These are phyloP conservation scores for Boletus rufocinnamomeus DNA, from an alignment of 768 basidiomycete species.

Conservation along the genomic window DNA sequence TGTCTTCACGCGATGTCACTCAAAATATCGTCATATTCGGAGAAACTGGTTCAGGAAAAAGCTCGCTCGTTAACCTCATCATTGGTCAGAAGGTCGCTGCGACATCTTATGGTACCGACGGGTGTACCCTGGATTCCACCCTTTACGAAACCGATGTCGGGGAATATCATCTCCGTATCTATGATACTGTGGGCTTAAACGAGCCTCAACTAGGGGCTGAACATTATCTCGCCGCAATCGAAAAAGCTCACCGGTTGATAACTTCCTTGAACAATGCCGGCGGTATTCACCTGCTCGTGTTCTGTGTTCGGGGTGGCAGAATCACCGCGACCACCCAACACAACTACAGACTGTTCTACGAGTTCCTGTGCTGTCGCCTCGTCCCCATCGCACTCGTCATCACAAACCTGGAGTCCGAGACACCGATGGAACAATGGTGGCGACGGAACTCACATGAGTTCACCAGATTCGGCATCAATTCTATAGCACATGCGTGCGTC, in stretches of 20 bases:
- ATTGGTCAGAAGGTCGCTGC: conserved; percentile 30
- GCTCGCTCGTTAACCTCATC: conserved; percentile 47
- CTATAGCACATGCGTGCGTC: conserved; percentile 32
- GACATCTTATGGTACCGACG: conserved; percentile 35
- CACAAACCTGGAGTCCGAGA: conserved; percentile 41
- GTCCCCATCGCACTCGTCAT: conserved; percentile 44
- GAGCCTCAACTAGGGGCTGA: conserved; percentile 28
- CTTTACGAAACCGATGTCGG: conserved; percentile 22
- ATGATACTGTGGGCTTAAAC: conserved; percentile 37
- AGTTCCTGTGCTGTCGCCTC: conserved; percentile 39
- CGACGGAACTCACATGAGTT: conserved; percentile 31
- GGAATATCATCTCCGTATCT: conserved; percentile 24
- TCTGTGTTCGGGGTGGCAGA: conserved; percentile 39
- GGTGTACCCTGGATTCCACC: conserved; percentile 39
- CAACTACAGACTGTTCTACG: conserved; percentile 41
- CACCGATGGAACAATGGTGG: conserved; percentile 39
- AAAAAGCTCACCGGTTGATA: conserved; percentile 35
- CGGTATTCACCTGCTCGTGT: conserved; percentile 42
- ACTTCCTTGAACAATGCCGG: conserved; percentile 27
- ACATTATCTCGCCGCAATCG: conserved; percentile 28
- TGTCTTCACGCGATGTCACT: conserved; percentile 13
- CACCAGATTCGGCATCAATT: conserved; percentile 23
- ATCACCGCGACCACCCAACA: conserved; percentile 37
- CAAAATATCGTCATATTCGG: conserved; percentile 36
- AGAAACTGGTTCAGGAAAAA: conserved; percentile 41